Evolutionary conservation across 805 yeast genomes (phyloP), one percentile per base, ranked within the genome.

Genomic region (Hanseniaspora nectarophila): DNA sequence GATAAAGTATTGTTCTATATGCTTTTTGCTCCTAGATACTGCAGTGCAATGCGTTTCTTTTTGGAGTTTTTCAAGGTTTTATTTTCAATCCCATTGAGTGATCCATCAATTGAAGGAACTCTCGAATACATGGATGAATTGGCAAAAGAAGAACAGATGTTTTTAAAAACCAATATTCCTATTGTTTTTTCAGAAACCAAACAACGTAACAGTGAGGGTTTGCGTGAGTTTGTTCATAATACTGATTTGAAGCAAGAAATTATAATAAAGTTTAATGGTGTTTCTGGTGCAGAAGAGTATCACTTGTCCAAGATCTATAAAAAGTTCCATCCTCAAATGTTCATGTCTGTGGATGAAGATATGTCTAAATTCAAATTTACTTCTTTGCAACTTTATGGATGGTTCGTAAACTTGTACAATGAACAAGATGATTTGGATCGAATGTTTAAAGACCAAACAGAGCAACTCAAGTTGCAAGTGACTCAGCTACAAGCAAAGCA

Each of bases 311-410:
- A 40, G 40, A 40, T 48, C 8, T 48, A 48, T 29, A 10, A 18
- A 7, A 48, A 40, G 16, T 48, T 48, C 15, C 52, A 48, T 33
- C 52, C 45, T 20, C 46, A n/a, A 40, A 23, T 48, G 33, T 48
- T 48, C 33, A 28, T 29, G 34, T 32, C 34, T 16, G 10, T 48
- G 6, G 23, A 48, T 24, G 16, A 24, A 16, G 43, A 48, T 33
- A 18, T 48, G 24, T 32, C 45, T 13, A 48, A 31, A 31, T 39
- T 48, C 3, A 40, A 26, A 15, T 48, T 48, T 34, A 32, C 52
- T 0, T 37, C 45, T 8, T 26, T 48, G 23, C 52, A 48, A 18
- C 23, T 48, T 5, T 48, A 48, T 33, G 52, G 45, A 9, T 48
- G 52, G 52, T 48, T 48, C 33, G 37, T 35, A 9, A 24, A 9